Base-by-base conservation (phyloP, 2,329 filamentous ascomycete species). In the Pseudogymnoascus pannorum region DNA sequence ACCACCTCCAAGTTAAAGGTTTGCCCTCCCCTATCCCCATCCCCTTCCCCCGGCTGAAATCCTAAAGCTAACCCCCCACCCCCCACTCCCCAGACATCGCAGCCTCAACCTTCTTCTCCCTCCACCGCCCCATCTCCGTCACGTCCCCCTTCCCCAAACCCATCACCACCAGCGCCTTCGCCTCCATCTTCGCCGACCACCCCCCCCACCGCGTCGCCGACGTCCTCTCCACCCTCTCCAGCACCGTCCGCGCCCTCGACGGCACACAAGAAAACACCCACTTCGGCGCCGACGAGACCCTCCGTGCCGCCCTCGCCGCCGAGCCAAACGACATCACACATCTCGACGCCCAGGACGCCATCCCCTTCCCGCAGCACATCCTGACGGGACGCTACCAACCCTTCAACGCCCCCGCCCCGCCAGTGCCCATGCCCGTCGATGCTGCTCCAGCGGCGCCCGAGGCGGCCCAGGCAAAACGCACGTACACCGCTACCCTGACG, bases 61-160 rank as follows among this genome's bases (percentile, higher is more conserved):
- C 9, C 6, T 16, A 20, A 38, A 68, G 61, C 72, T 54, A 62
- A 60, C n/a, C 24, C 8, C 29, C 4, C n/a, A 9, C 11, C 22
- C 57, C 54, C n/a, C n/a, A n/a, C n/a, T n/a, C n/a, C 65, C 4
- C 67, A 97, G 94, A 95, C 71, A 82, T 97, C 64, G 87, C 89
- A 65, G 80, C 96, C 51, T 94, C 93, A 6, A 88, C 88, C 63
- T 97, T 99, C 81, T 97, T 97, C 79, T 95, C 92, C 65, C 88
- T 96, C 67, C 91, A 99, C 76, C 87, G 94, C 64, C 94, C 94
- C 51, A 93, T 99, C 71, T 96, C 91, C 61, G 85, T 97, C 66
- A 92, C 87, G 58, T 87, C 87, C 68, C 87, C 88, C 67, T 87
- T 96, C 71, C 94, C 89, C 61, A 86, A 84, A 68, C 79, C 82